Percentiles rank a stretch among this genome's conserved stretches.
Conservation (phyloP, 371 early-diverging fungal species). For the Mucor velutinosus region DNA sequence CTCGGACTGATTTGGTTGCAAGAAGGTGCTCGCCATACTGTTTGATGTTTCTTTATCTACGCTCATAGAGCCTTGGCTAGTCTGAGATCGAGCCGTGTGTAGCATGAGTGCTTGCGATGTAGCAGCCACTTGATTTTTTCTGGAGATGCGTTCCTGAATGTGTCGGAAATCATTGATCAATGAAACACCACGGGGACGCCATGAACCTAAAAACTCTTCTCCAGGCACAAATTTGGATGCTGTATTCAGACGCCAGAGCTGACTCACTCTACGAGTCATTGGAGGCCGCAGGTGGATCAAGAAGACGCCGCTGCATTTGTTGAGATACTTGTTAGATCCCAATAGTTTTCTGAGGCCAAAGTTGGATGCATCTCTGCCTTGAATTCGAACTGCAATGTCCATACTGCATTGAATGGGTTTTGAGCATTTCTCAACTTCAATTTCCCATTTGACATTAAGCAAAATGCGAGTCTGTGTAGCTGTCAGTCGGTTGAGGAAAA, state of each 20-base stretch:
- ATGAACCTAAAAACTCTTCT: constrained; percentile 72
- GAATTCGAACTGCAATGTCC: constrained; percentile 67
- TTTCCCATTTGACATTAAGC: constrained; percentile 60
- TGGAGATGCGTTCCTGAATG: constrained; percentile 42
- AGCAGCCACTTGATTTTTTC: constrained; percentile 38
- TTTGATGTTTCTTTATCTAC: not conserved
- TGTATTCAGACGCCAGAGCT: constrained; percentile 77
- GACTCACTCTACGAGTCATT: constrained; percentile 58
- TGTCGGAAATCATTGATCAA: constrained; percentile 63
- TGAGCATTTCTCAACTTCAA: constrained; percentile 62
- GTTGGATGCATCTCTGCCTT: constrained; percentile 48
- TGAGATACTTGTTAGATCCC: constrained; percentile 35
- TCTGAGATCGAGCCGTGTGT: constrained; percentile 26
- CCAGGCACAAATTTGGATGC: constrained; percentile 78
- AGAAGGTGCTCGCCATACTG: not conserved
- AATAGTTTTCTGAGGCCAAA: constrained; percentile 49
- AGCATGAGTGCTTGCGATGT: constrained; percentile 34
- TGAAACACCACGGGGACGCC: constrained; percentile 78
- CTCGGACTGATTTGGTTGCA: constrained; percentile 23
- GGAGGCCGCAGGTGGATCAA: constrained; percentile 60
- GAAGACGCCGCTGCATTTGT: constrained; percentile 58
- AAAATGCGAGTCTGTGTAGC: constrained; percentile 57
- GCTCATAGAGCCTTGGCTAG: constrained; percentile 25
- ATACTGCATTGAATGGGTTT: constrained; percentile 62
- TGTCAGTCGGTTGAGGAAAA: constrained; percentile 73